phyloP scores from a whole-genome alignment of 169 alveolate species.

The Babesia ovis region DNA sequence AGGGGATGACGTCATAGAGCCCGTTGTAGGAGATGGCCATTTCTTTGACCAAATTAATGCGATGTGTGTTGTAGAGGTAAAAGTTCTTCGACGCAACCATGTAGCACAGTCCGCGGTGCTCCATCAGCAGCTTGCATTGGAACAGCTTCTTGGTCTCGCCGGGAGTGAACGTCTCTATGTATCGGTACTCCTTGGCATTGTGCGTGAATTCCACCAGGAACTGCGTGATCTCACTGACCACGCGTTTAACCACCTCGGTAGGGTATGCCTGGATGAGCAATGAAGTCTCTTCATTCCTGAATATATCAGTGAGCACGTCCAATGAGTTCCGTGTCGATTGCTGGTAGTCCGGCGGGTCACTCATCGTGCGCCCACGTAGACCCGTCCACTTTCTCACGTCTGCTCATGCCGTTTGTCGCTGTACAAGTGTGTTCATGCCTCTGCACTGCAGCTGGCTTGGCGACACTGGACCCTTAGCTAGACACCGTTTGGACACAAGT shows the following conservation, averaged over 20 bases:
- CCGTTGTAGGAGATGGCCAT: slow-evolving; percentile 65
- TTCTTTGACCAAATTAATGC: slow-evolving; percentile 63
- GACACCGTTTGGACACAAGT: too few relatives aligned
- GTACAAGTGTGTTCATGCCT: background rate
- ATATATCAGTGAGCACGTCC: slow-evolving; percentile 55
- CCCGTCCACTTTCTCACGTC: background rate
- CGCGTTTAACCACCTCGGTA: slow-evolving; percentile 60
- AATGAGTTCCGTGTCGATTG: slow-evolving; percentile 23
- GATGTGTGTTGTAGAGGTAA: slow-evolving; percentile 52
- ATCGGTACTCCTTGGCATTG: slow-evolving; percentile 50
- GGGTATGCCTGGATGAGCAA: slow-evolving; percentile 65
- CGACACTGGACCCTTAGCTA: too few relatives aligned
- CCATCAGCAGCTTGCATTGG: slow-evolving; percentile 56
- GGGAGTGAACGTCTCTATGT: slow-evolving; percentile 13
- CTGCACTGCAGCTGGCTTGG: too few relatives aligned
- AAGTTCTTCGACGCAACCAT: slow-evolving; percentile 47
- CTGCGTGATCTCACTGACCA: slow-evolving; percentile 40
- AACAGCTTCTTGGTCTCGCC: slow-evolving; percentile 49
- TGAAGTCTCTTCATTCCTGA: slow-evolving; percentile 56
- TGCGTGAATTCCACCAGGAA: slow-evolving; percentile 32
- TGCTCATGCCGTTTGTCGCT: background rate
- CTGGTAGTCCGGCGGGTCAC: background rate
- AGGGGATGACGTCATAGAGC: slow-evolving; percentile 63
- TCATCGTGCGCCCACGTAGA: background rate
- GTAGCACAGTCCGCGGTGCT: slow-evolving; percentile 56